Percentiles rank a stretch among this genome's conserved stretches.
phyloP scores from a whole-genome alignment of 1,139 yeast genomes.

The Casaregolazyma suthepensis region DNA sequence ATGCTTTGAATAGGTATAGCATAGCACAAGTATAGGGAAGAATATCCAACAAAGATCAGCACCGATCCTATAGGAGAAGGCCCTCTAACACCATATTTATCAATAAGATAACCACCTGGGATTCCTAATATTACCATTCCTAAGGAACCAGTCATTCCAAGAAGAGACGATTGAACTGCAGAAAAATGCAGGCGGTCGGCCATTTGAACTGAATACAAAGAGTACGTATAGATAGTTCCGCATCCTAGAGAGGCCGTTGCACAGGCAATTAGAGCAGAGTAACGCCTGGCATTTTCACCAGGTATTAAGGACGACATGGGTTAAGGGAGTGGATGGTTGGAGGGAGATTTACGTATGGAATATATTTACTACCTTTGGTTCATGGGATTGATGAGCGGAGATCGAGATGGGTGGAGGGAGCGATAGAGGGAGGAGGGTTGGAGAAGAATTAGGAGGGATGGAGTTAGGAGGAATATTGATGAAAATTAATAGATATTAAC shows the following conservation, averaged over 20 bases:
- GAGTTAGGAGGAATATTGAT: too few relatives aligned
- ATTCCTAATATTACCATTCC: slow-evolving; percentile 55
- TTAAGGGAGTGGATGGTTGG: neutral
- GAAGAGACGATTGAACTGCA: slow-evolving; percentile 49
- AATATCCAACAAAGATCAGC: slow-evolving; percentile 26
- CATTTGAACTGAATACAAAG: slow-evolving; percentile 56
- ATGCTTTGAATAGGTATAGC: slow-evolving; percentile 19
- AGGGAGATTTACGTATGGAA: neutral
- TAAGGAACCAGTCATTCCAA: slow-evolving; percentile 51
- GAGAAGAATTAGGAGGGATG: too few relatives aligned
- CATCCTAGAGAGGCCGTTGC: slow-evolving; percentile 42
- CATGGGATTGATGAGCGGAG: neutral
- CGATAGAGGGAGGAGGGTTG: neutral
- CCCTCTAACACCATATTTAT: slow-evolving; percentile 43
- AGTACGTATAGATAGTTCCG: slow-evolving; percentile 54
- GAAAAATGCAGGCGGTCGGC: slow-evolving; percentile 46
- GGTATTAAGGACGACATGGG: neutral
- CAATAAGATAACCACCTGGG: slow-evolving; percentile 54
- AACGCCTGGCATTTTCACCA: slow-evolving; percentile 18
- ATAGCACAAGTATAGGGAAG: slow-evolving; percentile 23
- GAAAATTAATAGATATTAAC: too few relatives aligned
- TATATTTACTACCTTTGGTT: neutral
- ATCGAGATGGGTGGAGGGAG: neutral
- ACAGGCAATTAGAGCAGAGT: slow-evolving; percentile 17
- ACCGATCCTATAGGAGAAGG: slow-evolving; percentile 35